Base-by-base conservation (phyloP, 345 rosid species). In the Citrus medica region DNA sequence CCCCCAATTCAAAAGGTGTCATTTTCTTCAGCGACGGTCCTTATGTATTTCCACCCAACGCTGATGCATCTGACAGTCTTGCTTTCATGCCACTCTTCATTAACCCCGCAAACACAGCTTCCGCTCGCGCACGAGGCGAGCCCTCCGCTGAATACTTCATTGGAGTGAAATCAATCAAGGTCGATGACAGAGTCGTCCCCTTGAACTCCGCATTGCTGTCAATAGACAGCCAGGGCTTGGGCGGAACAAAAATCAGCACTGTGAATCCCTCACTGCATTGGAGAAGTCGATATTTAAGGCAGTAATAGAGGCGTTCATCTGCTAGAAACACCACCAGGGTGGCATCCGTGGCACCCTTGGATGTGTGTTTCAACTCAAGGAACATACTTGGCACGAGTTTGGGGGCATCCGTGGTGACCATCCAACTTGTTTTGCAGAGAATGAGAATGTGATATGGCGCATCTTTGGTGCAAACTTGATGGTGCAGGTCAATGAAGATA, bases 231-330 rank as follows among this genome's bases (percentile, higher is more conserved):
- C 10, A 33, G 2, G 94, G 98, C 27, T 27, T 74, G 3, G 94
- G 94, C 1, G 97, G 96, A 40, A 94, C 97, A 21, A 92, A 91
- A 79, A 85, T 94, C 79, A 92, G 94, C 84, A 87, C 94, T 1
- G 94, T 91, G 40, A 17, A 91, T 5, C 93, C 97, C 0, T 91
- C 90, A 91, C 94, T 0, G 79, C 88, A 48, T 16, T 92, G 62
- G 89, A 91, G 66, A 64, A 82, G 6, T 87, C 97, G 3, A 89
- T 92, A 58, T 90, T 30, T 73, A 82, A 82, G 0, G 87, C 88
- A 3, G 86, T 91, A 21, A 86, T 87, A 0, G 63, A 78, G 3
- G 88, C 90, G 5, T 92, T 88, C 25, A 73, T 86, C 88, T 0
- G 83, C 85, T 0, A 84, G 78, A 69, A 89, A 88, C 84, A 90